Percentiles rank a stretch among this genome's conserved stretches.
phyloP scores from a whole-genome alignment of 2,329 filamentous ascomycete species.

The Exophiala aquamarina region DNA sequence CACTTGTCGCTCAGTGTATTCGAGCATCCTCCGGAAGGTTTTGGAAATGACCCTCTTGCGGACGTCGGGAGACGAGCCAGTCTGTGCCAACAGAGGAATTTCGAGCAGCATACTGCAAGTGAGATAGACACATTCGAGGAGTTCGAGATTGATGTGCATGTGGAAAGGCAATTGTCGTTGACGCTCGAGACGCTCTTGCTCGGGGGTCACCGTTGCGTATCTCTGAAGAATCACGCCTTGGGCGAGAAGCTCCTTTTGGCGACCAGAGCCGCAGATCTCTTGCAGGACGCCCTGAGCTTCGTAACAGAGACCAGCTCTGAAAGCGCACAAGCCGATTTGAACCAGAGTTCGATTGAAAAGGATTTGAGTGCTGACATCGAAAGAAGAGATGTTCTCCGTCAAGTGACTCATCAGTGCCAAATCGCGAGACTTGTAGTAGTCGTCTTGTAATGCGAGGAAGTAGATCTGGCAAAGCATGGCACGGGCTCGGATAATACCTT shows the following conservation, averaged over 20 bases:
- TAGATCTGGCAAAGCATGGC: conserved; percentile 99
- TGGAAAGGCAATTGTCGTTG: conserved; percentile 98
- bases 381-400: conserved; percentile 94
- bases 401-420: conserved; percentile 99
- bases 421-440: conserved; percentile 96
- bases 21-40: conserved; percentile 97
- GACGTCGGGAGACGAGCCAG: conserved; percentile 92
- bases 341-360: conserved; percentile 98
- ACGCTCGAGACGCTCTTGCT: conserved; percentile 95
- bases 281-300: conserved; percentile 97
- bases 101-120: conserved; percentile 99
- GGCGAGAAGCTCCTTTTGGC: conserved; percentile 95
- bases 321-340: conserved; percentile 96
- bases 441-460: conserved; percentile 93
- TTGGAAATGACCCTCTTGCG: conserved; percentile 99
- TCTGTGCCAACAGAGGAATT: conserved; percentile 94
- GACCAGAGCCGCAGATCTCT: conserved; percentile 95
- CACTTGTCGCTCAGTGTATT: conserved; percentile 99
- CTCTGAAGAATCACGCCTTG: conserved; percentile 98
- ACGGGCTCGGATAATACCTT: conserved; percentile 91
- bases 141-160: conserved; percentile 99
- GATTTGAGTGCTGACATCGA: conserved; percentile 96
- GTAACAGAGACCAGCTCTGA: conserved; percentile 94
- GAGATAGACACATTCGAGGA: conserved; percentile 96
- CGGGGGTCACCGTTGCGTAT: conserved; percentile 92